Evolutionary conservation across 2,329 filamentous ascomycete genomes (phyloP).

Genomic region (Monilinia laxa): DNA sequence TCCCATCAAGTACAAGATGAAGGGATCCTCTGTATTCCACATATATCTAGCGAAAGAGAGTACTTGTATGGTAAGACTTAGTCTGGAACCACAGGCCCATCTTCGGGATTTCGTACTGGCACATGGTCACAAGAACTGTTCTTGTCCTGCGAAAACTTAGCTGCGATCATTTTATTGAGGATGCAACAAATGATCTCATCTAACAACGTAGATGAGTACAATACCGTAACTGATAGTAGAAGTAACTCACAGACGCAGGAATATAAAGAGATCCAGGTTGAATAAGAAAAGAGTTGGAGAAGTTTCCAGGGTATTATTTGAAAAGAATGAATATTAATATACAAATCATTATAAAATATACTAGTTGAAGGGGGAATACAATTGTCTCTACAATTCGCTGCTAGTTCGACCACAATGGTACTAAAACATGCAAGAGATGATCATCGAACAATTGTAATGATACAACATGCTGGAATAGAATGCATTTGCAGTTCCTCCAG

Average conservation of each 20-base stretch:
- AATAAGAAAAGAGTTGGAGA: slow-evolving; percentile 69
- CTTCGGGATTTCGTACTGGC: slow-evolving; percentile 64
- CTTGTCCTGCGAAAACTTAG: slow-evolving; percentile 56
- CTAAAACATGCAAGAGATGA: slow-evolving; percentile 39
- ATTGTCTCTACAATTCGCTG: slow-evolving; percentile 58
- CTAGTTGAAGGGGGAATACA: slow-evolving; percentile 63
- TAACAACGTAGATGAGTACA: slow-evolving; percentile 36
- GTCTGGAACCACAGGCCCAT: slow-evolving; percentile 60
- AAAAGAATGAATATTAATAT: slow-evolving; percentile 67
- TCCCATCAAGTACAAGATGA: slow-evolving; percentile 50
- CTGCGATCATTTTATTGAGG: not conserved
- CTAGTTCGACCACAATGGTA: slow-evolving; percentile 55
- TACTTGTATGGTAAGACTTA: slow-evolving; percentile 52
- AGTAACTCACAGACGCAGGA: slow-evolving; percentile 57
- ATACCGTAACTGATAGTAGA: not conserved
- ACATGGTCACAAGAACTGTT: slow-evolving; percentile 70
- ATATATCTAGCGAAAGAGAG: slow-evolving; percentile 48
- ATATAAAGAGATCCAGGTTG: slow-evolving; percentile 78
- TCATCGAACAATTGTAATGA: not conserved
- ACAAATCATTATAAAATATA: slow-evolving; percentile 63
- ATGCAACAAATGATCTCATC: slow-evolving; percentile 46
- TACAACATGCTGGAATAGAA: slow-evolving; percentile 50
- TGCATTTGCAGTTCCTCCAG: slow-evolving; percentile 57
- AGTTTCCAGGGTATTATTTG: slow-evolving; percentile 66
- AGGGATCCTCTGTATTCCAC: slow-evolving; percentile 45